Evolutionary conservation across 2,329 filamentous ascomycete genomes (phyloP), one percentile per base, ranked within the genome.

Genomic region (Xylariaceae sp.): DNA sequence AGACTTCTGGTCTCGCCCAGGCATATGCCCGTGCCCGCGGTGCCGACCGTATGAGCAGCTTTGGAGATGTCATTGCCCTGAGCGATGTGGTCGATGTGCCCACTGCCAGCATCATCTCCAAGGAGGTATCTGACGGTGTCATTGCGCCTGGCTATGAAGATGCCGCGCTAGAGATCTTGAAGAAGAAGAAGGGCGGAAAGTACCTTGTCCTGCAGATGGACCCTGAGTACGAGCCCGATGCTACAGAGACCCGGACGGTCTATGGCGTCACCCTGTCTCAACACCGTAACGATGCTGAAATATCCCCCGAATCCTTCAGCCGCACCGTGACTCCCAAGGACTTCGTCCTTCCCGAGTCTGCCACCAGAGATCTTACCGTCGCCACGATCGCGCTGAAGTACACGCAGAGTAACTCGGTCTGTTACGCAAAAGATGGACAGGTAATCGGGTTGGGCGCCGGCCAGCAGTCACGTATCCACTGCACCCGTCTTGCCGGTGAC

Each of bases 321-420:
- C 85, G 77, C 41, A 78, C 96, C 61, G 79, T 97, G 60, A 88
- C 85, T 11, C 89, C 90, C 48, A 94, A 94, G 71, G 81, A 87
- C 54, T 74, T 79, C 36, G 66, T 76, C 13, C 76, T 98, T 14
- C 78, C 89, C 27, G 87, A 92, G 56, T 75, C 78, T 40, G 92
- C 92, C 36, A 74, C 90, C 46, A 82, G 90, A 46, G 92, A 98
- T 59, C 72, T 98, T 50, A 89, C 90, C 18, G 84, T 98, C 32
- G 92, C 92, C 38, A 98, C 92, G 40, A 96, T 98, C 59, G 88
- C 92, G 23, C 76, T 97, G 56, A 98, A 98, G 71, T 98, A 95
- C 73, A 98, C 92, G 1, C 89, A 98, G 69, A 95, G 88, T 61
- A 98, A 98, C 78, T 96, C 89, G 17, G 92, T 98, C 49, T 97